A percentile compares a stretch with the other conserved stretches of the same genome.
Conservation (phyloP, 257 asterid genomes). For the Buddleja alternifolia region DNA sequence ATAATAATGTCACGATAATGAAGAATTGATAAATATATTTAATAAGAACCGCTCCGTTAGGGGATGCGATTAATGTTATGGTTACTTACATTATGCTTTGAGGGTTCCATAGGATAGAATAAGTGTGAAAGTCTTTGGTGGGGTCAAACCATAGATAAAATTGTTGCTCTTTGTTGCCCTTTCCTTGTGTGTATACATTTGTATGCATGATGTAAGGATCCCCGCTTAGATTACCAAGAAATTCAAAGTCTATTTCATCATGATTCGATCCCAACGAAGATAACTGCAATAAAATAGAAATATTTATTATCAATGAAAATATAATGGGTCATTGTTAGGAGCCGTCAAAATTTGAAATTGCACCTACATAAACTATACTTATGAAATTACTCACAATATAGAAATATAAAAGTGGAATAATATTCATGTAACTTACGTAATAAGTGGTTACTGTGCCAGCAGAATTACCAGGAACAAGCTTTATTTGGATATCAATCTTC, state of each 20-base stretch:
- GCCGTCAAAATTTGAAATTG: too few species aligned
- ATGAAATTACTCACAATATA: neutral
- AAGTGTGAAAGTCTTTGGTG: constrained; percentile 59
- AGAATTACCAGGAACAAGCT: constrained; percentile 57
- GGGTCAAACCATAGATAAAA: constrained; percentile 67
- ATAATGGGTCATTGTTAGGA: too few species aligned
- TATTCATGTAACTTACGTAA: constrained; percentile 37
- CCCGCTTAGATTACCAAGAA: constrained; percentile 59
- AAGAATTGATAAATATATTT: too few species aligned
- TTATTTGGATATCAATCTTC: constrained; percentile 51
- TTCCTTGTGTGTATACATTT: constrained; percentile 53
- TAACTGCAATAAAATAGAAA: constrained; percentile 29
- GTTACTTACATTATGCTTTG: constrained; percentile 53
- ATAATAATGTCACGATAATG: too few species aligned
- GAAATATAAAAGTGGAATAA: neutral
- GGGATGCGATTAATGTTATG: too few species aligned
- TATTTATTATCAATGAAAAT: neutral
- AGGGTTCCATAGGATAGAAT: constrained; percentile 66
- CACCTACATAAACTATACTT: too few species aligned
- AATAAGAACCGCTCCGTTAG: too few species aligned
- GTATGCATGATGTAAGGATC: constrained; percentile 62
- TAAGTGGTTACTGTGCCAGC: constrained; percentile 56
- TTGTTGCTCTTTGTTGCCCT: constrained; percentile 53
- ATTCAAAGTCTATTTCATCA: constrained; percentile 64
- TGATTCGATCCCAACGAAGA: constrained; percentile 52